Base-by-base conservation (phyloP, 805 yeast species). In the Cyberlindnera samutprakarnensis region DNA sequence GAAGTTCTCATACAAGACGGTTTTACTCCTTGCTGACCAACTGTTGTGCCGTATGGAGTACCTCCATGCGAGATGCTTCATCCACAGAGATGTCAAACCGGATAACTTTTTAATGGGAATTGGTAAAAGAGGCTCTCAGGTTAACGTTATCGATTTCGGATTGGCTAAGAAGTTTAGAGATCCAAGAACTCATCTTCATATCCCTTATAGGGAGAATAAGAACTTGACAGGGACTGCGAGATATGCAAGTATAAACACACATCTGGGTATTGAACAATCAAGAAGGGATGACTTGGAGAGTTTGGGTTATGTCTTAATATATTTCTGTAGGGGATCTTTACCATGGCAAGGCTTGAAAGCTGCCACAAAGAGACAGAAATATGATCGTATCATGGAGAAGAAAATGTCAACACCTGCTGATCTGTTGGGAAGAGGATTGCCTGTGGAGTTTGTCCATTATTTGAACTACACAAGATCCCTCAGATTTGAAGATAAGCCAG, bases 271-370 rank as follows among this genome's bases (percentile, higher is more conserved):
- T 47, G 98, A 90, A 58, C 98, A 90, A 62, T 78, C 87, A 48
- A 78, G 98, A 65, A 76, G 98, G 57, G 98, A 90, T 61, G 98
- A 90, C 58, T 70, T 90, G 49, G 98, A 92, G 63, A 79, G 92
- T 40, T 71, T 90, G 52, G 97, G 96, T 31, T 90, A 90, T 55
- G 96, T 90, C 33, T 69, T 92, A 48, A 84, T 90, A 47, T 90
- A 90, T 62, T 92, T 90, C 56, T 82, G 95, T 59, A 76, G 95
- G 37, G 97, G 98, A 27, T 82, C 94, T 13, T 73, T 90, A 50
- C 98, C 98, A 33, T 90, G 98, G 98, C 98, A 90, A 62, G 98
- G 98, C 4, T 72, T 90, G 51, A 87, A 87, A 61, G 98, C 97
- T 24, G 92, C 90, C 17, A 86, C 96, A 12, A 90, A 90, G 64